Base-by-base conservation (phyloP, 495 filamentous ascomycete species). In the Penicillium samsonianum region DNA sequence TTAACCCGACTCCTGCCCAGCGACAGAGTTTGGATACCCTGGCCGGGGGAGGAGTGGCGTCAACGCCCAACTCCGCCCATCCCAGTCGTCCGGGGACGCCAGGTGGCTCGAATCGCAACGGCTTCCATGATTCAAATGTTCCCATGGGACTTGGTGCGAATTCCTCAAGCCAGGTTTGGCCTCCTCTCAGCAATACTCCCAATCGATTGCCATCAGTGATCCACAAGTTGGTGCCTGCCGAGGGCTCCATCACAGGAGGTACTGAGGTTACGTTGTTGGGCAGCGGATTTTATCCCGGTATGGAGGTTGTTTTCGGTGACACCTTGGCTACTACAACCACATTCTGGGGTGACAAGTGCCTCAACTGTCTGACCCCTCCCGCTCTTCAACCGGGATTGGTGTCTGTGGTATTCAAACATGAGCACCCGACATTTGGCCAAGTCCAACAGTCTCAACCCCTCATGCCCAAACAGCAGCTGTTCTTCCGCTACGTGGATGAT, bases 261-360 rank as follows among this genome's bases (percentile, higher is more conserved):
- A 88, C 89, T 31, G 92, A 96, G 63, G 90, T 96, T 12, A 91
- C 89, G 0, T 79, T 92, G 52, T 74, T 93, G 25, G 92, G 93
- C 6, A 87, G 83, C 62, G 85, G 85, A 20, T 96, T 96, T 62
- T 84, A 82, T 35, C 83, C 86, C 44, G 90, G 90, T 5, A 82
- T 93, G 65, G 88, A 90, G 53, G 90, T 96, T 55, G 86, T 92
- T 63, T 97, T 97, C 70, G 92, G 92, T 17, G 85, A 90, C 43
- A 80, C 79, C 4, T 77, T 84, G 33, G 92, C 93, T 10, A 87
- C 85, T 1, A 89, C 87, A 10, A 93, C 90, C 11, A 90, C 88
- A 1, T 95, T 80, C 63, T 96, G 90, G 87, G 89, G 90, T 22
- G 83, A 88, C 50, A 86, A 83, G 42, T 89, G 88, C 19, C 77